Evolutionary conservation across 495 filamentous ascomycete genomes (phyloP), one percentile per base, ranked within the genome.

Genomic region (Pyrenopolyporus hunteri): DNA sequence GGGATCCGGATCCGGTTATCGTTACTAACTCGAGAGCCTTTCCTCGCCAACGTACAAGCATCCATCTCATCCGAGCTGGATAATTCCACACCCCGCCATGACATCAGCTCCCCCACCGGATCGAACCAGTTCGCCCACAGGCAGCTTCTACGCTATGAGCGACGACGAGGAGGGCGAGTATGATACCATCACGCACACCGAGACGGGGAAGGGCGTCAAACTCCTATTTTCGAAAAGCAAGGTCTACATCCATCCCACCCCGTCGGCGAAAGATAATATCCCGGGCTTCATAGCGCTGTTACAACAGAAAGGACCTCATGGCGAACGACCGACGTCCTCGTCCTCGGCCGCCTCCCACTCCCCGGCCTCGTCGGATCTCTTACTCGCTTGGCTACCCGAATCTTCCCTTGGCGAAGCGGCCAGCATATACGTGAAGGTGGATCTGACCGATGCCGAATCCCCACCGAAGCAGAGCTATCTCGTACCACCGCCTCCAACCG

Each of bases 201-300:
- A 79, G 49, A 85, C 88, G 1, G 88, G 90, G 1, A 84, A 86
- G 57, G 93, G 94, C 4, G 95, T 98, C 35, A 98, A 97, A 78
- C 79, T 98, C n/a, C 77, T 98, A 20, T 97, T 87, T 67, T 92
- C 92, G 19, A 98, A 98, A 76, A 97, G 92, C 87, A 98, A 98
- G 80, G 93, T 98, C 70, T 98, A 98, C 70, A 86, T 98, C n/a
- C 94, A 98, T 74, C 94, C 95, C 0, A 93, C 91, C 0, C 88
- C 95, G 0, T 94, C 92, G 1, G 81, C 93, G 5, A 94, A 90
- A 78, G 95, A 98, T 75, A 98, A 98, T 59, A 93, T 98, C 59
- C 79, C 91, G n/a, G 94, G 94, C 16, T 98, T 95, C 66, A 89
- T 98, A 58, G 94, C 94, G 22, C 83, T 98, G 2, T 79, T 98